These are phyloP conservation scores for Betula pendula DNA, from an alignment of 306 rosid genomes.

Conservation along the genomic window DNA sequence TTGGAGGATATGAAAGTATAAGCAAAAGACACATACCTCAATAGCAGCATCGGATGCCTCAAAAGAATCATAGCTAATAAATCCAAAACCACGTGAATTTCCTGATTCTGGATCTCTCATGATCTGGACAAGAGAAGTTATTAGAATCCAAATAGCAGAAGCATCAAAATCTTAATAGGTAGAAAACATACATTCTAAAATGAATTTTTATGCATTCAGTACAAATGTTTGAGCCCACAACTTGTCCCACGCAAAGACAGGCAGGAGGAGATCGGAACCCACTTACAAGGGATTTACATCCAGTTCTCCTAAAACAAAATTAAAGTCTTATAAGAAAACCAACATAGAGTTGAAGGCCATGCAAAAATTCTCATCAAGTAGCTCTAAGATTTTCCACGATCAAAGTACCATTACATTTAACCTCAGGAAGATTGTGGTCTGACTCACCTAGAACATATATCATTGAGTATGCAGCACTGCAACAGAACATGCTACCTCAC, in stretches of 20 bases:
- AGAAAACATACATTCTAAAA: not conserved
- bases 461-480: not conserved
- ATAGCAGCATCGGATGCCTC: slow-evolving; percentile 99
- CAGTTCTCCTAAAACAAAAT: slow-evolving; percentile 12
- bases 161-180: not conserved
- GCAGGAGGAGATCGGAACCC: slow-evolving; percentile 2
- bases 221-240: slow-evolving; percentile 13
- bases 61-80: slow-evolving; percentile 94
- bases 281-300: not conserved
- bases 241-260: not conserved
- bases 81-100: slow-evolving; percentile 97
- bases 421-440: not conserved
- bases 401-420: not conserved
- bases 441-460: not conserved
- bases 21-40: slow-evolving; percentile 55
- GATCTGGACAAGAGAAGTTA: slow-evolving; percentile 56
- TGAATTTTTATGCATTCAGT: not conserved
- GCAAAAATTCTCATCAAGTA: slow-evolving; percentile 4
- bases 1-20: not conserved
- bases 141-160: slow-evolving; percentile 24
- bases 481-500: not conserved
- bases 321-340: slow-evolving; percentile 11
- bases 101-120: slow-evolving; percentile 99
- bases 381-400: not conserved
- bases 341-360: slow-evolving; percentile 15